Evolutionary conservation across 345 rosid genomes (phyloP).

Genomic region (Boechera divaricarpa): DNA sequence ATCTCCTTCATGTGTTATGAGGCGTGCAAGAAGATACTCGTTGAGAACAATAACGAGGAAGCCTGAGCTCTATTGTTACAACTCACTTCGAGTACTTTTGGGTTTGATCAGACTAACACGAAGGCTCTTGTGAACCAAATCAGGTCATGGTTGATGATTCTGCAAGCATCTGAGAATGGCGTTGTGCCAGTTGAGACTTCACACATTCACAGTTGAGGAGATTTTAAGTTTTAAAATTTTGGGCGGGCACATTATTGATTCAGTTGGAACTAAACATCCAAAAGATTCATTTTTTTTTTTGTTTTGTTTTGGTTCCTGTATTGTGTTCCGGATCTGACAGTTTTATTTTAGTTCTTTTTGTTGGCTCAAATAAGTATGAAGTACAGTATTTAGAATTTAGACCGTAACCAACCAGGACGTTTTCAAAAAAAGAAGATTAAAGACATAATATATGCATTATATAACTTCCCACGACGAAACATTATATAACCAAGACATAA

Average conservation of each 20-base stretch:
- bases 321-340: not conserved
- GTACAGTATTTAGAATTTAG: not conserved
- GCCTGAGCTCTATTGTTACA: constrained; percentile 36
- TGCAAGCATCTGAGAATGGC: not conserved
- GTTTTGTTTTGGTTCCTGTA: constrained; percentile 9
- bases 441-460: not conserved
- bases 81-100: constrained; percentile 9
- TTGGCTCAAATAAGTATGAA: constrained; percentile 14
- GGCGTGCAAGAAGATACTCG: constrained; percentile 82
- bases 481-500: too few relatives aligned
- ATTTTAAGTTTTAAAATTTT: constrained; percentile 20
- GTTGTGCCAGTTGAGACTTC: constrained; percentile 20
- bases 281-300: constrained; percentile 30
- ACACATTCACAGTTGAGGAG: constrained; percentile 13
- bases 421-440: not conserved
- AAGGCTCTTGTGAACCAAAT: constrained; percentile 24
- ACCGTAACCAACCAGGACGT: not conserved
- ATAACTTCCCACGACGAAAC: not conserved
- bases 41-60: constrained; percentile 64
- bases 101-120: constrained; percentile 33
- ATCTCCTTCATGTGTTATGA: constrained; percentile 98
- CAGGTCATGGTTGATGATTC: constrained; percentile 23
- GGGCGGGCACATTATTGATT: constrained; percentile 30
- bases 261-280: constrained; percentile 32
- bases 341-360: not conserved